Evolutionary conservation across 257 asterid genomes (phyloP).

Genomic region (Solanum corneliomulleri): DNA sequence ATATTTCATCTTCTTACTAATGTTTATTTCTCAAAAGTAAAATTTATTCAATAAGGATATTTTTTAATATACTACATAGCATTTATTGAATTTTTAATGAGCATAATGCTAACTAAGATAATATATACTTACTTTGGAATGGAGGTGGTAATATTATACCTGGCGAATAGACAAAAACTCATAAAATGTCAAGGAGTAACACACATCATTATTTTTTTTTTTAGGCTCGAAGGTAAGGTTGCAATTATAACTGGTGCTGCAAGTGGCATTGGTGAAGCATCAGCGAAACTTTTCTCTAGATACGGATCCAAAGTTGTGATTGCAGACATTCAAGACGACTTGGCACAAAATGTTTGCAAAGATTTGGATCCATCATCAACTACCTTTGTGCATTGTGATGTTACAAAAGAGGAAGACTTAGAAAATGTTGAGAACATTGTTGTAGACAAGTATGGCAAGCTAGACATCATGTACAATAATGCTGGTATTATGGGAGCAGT

Average conservation of each 20-base stretch:
- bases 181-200: neutral
- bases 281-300: constrained; percentile 19
- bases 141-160: neutral
- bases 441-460: constrained; percentile 1
- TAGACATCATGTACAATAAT: constrained; percentile 25
- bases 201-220: neutral
- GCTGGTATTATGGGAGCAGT: constrained; percentile 5
- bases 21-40: neutral
- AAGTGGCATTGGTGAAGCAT: constrained; percentile 40
- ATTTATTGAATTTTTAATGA: no score
- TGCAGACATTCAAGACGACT: constrained; percentile 23
- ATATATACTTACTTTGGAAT: neutral
- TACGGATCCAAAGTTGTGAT: constrained; percentile 43
- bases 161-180: neutral
- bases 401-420: neutral
- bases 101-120: neutral
- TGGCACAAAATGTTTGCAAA: constrained; percentile 17
- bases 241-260: constrained; percentile 51
- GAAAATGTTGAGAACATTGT: neutral
- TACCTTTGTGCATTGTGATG: neutral
- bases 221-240: constrained; percentile 37
- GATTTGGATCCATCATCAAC: neutral
- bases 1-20: neutral
- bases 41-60: no score
- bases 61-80: neutral